Base-by-base conservation (phyloP, 768 basidiomycete species). In the Boletus sensibilis region DNA sequence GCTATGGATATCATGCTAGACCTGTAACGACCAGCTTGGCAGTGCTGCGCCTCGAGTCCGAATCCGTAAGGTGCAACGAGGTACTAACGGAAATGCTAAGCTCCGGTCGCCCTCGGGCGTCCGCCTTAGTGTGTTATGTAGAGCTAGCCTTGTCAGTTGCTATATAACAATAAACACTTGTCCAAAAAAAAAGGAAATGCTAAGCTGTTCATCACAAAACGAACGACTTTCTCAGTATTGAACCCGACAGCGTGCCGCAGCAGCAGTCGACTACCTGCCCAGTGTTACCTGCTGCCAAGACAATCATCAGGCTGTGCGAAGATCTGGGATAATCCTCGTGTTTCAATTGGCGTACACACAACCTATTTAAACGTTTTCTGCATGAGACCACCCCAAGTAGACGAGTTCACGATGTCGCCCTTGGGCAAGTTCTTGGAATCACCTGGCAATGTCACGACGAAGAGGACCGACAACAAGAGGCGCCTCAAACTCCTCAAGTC, bases 401-500 rank as follows among this genome's bases (percentile, higher is more conserved):
- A 50, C 31, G 21, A 21, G 14, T 39, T 23, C n/a, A 43, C 43
- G 20, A 65, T 69, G 71, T 56, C 53, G 14, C 48, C 53, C 33
- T 39, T 56, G 13, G 21, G 34, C 41, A 57, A 43, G n/a, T 52
- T 65, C 40, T 55, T 55, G 5, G 39, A 41, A 46, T 41, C 52
- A 9, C 52, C 37, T 34, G 39, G 16, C 27, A 62, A 51, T 46
- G 42, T 44, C 33, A 45, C 57, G 8, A 61, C 52, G 16, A 63
- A 61, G 57, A 62, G 25, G 59, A 66, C 56, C 0, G 60, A 72
- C 53, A 63, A 45, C 46, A 64, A 65, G 58, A 68, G 69, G 55
- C 68, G 60, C 12, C 69, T 75, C 56, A 74, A 76, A 55, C 70
- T 90, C 11, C 57, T 89, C 21, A 64, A 76, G 39, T 87, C 86